phyloP scores from a whole-genome alignment of 306 rosid species.

The Spatholobus suberectus region DNA sequence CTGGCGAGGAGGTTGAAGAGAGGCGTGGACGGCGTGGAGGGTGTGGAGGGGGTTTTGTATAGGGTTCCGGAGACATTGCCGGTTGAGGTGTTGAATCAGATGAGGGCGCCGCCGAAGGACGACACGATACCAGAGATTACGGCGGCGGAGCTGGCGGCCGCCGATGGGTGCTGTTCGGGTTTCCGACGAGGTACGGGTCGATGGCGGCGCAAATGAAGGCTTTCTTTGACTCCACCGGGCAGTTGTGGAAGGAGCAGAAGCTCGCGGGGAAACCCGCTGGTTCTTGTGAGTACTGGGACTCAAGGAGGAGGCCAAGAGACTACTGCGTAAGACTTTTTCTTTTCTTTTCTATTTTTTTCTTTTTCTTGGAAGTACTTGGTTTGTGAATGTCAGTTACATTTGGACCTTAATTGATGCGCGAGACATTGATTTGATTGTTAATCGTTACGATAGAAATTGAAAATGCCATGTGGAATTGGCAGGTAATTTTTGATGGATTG shows the following conservation, averaged over 20 bases:
- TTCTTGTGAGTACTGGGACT: slow-evolving; percentile 90
- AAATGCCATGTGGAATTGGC: no score
- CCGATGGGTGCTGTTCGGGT: slow-evolving; percentile 86
- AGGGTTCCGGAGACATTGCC: slow-evolving; percentile 89
- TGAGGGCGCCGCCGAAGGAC: slow-evolving; percentile 83
- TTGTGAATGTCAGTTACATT: no score
- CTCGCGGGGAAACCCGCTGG: slow-evolving; percentile 98
- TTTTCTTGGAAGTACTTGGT: no score
- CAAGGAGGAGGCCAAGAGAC: slow-evolving; percentile 99
- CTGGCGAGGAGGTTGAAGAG: slow-evolving; percentile 82
- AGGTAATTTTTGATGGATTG: no score
- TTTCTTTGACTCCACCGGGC: slow-evolving; percentile 86
- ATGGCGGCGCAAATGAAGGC: slow-evolving; percentile 99
- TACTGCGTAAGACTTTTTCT: slow-evolving; percentile 69
- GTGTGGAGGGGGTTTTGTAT: slow-evolving; percentile 76
- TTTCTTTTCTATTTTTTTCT: no score
- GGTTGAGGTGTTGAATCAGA: slow-evolving; percentile 61
- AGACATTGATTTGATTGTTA: no score
- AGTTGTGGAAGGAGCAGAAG: slow-evolving; percentile 85
- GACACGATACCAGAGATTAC: slow-evolving; percentile 64
- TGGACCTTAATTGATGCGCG: not conserved
- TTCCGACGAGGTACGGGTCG: slow-evolving; percentile 87
- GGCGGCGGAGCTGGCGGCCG: slow-evolving; percentile 64
- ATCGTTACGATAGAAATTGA: no score
- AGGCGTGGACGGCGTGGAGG: slow-evolving; percentile 83